Conservation (phyloP, 2,329 filamentous ascomycete genomes). For the Diaporthe citri region DNA sequence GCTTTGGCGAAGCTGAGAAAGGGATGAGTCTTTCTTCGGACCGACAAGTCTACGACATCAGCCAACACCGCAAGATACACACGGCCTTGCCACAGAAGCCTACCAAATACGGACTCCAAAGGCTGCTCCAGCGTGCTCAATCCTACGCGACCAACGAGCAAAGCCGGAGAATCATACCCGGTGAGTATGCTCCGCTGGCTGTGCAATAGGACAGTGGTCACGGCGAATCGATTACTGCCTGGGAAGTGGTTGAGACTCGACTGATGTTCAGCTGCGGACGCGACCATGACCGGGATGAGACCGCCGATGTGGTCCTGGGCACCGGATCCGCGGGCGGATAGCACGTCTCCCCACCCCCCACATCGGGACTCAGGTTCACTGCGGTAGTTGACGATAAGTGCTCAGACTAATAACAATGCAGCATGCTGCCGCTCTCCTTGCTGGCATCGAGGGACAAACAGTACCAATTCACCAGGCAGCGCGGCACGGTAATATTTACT, state of each 20-base stretch:
- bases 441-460: neutral
- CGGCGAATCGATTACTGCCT: neutral
- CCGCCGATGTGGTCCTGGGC: constrained; percentile 11
- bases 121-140: neutral
- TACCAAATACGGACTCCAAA: neutral
- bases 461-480: neutral
- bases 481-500: neutral
- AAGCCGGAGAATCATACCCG: neutral
- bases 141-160: neutral
- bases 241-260: neutral
- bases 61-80: neutral
- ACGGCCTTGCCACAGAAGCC: neutral
- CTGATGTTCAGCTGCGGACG: neutral
- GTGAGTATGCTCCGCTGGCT: neutral
- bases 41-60: neutral
- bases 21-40: constrained; percentile 40
- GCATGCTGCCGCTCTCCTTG: neutral
- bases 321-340: constrained; percentile 4
- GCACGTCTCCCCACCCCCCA: constrained; percentile 14
- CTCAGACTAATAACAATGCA: neutral
- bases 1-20: constrained; percentile 71
- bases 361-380: neutral
- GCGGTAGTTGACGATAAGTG: neutral
- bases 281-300: neutral
- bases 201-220: neutral